Conservation (phyloP, 192 early-diverging fungal genomes). For the Thamnidium elegans region DNA sequence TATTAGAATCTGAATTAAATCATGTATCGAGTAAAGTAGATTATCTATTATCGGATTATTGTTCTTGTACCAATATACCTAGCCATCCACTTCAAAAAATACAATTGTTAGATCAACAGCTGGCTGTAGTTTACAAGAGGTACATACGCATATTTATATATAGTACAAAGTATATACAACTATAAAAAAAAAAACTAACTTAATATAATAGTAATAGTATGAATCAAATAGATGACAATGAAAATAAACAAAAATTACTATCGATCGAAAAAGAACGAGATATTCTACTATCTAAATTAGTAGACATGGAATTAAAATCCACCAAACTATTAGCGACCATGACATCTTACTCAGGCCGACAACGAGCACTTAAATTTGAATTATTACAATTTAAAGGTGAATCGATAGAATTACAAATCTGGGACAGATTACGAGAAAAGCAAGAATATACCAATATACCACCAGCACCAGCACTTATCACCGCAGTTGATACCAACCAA, state of each 20-base stretch:
- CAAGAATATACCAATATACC: neutral
- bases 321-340: too few relatives aligned
- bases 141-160: too few relatives aligned
- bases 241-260: neutral
- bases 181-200: too few relatives aligned
- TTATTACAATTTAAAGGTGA: neutral
- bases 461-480: constrained; percentile 3
- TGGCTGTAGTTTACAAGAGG: too few relatives aligned
- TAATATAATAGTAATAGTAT: too few relatives aligned
- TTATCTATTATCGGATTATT: too few relatives aligned
- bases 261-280: neutral
- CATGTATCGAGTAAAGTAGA: too few relatives aligned
- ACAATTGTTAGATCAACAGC: too few relatives aligned
- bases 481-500: constrained; percentile 31
- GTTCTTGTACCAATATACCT: too few relatives aligned
- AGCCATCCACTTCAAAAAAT: too few relatives aligned
- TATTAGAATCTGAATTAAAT: constrained; percentile 8
- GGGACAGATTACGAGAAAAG: neutral
- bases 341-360: neutral
- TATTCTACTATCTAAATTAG: neutral
- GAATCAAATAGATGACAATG: too few relatives aligned
- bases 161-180: too few relatives aligned
- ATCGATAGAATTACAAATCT: neutral
- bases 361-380: neutral
- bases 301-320: constrained; percentile 2